A percentile compares a stretch with the other conserved stretches of the same genome.
These are phyloP conservation scores for Aspergillus quadricinctus DNA, from an alignment of 2,329 filamentous ascomycete species.

Conservation along the genomic window DNA sequence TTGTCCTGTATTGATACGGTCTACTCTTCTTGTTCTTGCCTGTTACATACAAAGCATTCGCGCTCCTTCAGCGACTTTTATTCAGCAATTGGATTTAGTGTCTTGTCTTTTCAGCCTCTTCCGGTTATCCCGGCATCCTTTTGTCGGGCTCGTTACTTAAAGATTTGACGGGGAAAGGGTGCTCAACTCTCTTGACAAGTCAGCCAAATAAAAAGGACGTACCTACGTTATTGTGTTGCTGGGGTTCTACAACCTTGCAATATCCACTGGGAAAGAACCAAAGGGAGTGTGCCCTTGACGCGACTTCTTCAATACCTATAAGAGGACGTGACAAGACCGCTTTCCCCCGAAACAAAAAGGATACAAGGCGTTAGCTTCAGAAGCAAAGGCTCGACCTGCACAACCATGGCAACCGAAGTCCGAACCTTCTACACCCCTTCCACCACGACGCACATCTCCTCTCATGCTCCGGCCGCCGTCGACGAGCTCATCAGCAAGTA, in stretches of 20 bases:
- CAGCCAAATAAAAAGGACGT: background rate
- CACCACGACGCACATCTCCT: constrained; percentile 24
- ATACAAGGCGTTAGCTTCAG: background rate
- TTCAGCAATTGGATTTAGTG: background rate
- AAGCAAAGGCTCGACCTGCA: background rate
- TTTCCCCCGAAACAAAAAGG: background rate
- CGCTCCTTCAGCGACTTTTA: background rate
- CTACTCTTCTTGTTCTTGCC: background rate
- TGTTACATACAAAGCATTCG: background rate
- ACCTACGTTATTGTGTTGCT: background rate
- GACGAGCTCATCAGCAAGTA: constrained; percentile 33
- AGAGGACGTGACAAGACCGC: background rate
- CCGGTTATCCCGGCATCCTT: background rate
- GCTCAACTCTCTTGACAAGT: background rate
- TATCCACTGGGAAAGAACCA: background rate
- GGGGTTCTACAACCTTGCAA: background rate
- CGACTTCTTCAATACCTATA: background rate
- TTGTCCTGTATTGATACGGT: background rate
- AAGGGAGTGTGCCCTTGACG: background rate
- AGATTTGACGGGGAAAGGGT: background rate
- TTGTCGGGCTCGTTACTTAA: background rate
- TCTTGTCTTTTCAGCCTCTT: background rate
- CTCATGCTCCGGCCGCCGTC: constrained; percentile 27
- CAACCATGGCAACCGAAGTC: constrained; percentile 29
- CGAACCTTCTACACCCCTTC: constrained; percentile 32